A percentile compares a stretch with the other conserved stretches of the same genome.
Conservation (phyloP, 2,329 filamentous ascomycete genomes). For the Phialophora expanda region DNA sequence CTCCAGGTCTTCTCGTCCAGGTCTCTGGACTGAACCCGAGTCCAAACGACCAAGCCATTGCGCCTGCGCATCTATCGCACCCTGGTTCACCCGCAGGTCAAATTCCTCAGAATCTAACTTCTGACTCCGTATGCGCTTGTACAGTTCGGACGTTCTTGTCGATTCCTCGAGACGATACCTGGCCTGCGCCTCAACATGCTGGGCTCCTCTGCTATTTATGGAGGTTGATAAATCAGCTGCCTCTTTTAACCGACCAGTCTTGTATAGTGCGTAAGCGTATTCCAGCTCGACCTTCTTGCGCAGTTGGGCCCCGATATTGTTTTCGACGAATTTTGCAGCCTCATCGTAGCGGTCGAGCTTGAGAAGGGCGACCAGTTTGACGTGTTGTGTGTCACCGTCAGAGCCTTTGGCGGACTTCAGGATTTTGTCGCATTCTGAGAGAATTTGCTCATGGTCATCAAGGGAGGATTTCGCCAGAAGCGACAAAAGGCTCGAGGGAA, state of each 20-base stretch:
- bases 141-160: conserved; percentile 59
- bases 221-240: conserved; percentile 59
- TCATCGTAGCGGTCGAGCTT: conserved; percentile 69
- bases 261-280: conserved; percentile 69
- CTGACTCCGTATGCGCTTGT: conserved; percentile 56
- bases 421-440: conserved; percentile 62
- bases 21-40: conserved; percentile 58
- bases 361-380: conserved; percentile 64
- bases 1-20: conserved; percentile 64
- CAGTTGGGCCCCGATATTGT: conserved; percentile 57
- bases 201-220: conserved; percentile 55
- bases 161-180: conserved; percentile 67
- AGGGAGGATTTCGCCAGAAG: conserved; percentile 64
- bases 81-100: conserved; percentile 66
- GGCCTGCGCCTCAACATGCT: conserved; percentile 67
- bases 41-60: conserved; percentile 63
- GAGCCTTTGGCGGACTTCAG: conserved; percentile 61
- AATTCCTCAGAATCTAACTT: conserved; percentile 58
- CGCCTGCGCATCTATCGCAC: conserved; percentile 66
- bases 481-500: conserved; percentile 57
- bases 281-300: conserved; percentile 63
- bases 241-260: conserved; percentile 60
- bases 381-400: conserved; percentile 63
- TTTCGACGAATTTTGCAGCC: conserved; percentile 61
- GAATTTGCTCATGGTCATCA: conserved; percentile 66